Percentiles rank a stretch among this genome's conserved stretches.
These are phyloP conservation scores for Neolentinus lepideus DNA, from an alignment of 1,284 basidiomycete species.

Conservation along the genomic window DNA sequence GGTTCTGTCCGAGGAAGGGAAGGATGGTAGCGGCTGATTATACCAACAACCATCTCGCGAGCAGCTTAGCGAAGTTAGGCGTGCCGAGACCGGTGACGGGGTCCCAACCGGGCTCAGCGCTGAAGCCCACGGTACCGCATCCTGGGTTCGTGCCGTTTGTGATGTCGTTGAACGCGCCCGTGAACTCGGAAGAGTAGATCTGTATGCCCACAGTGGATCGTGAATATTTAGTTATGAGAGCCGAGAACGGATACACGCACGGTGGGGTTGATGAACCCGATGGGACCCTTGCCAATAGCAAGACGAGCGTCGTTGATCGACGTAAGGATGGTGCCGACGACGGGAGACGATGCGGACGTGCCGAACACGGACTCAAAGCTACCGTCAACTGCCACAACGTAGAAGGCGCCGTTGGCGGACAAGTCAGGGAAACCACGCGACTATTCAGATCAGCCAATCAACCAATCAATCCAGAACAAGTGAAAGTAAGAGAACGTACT, in stretches of 20 bases:
- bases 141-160: slow-evolving; percentile 39
- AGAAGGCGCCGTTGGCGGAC: slow-evolving; percentile 26
- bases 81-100: slow-evolving; percentile 53
- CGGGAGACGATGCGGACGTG: slow-evolving; percentile 28
- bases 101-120: slow-evolving; percentile 10
- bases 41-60: not conserved
- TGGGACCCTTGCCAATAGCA: slow-evolving; percentile 24
- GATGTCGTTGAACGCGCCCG: slow-evolving; percentile 39
- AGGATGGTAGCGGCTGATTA: not conserved
- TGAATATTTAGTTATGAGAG: not conserved
- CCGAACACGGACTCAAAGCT: slow-evolving; percentile 24
- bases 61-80: slow-evolving; percentile 37
- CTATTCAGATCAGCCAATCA: slow-evolving; percentile 12
- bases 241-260: slow-evolving; percentile 17
- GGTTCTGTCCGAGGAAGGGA: too few species aligned
- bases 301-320: slow-evolving; percentile 37
- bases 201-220: slow-evolving; percentile 7
- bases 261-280: slow-evolving; percentile 28
- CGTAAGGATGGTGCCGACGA: slow-evolving; percentile 31
- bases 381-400: slow-evolving; percentile 17
- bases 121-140: slow-evolving; percentile 23
- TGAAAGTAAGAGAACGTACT: slow-evolving; percentile 20
- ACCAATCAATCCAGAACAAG: slow-evolving; percentile 1
- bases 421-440: slow-evolving; percentile 42
- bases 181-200: slow-evolving; percentile 32